Evolutionary conservation across 1,284 basidiomycete species (phyloP), one percentile per base, ranked within the genome.

Genomic region (Chondrostereum purpureum): DNA sequence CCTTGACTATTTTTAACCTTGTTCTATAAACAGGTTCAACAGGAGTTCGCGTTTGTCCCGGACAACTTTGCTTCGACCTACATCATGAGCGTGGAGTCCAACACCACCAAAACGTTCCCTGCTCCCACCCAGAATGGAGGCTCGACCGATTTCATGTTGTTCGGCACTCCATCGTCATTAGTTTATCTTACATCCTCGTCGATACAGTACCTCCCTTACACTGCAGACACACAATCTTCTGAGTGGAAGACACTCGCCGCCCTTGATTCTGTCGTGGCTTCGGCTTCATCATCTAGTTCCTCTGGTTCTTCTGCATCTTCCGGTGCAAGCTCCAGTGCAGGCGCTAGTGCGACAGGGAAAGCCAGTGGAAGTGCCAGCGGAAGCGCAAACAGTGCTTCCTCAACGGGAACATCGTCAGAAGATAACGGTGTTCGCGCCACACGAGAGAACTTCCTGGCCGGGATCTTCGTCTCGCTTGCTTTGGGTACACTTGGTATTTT

Each of bases 41-140:
- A 83, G 56, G 80, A 88, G 60, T 88, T 92, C 61, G 86, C 85
- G 2, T 94, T 83, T 65, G 75, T 94, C 47, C 91, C 91, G 27
- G 77, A 86, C 61, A 88, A 92, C 57, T 81, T 80, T 45, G 86
- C 84, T 8, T 70, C 73, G 21, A 83, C 87, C 14, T 93, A 87
- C 60, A 75, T 94, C 43, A 72, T 91, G 58, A 84, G 89, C 56
- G 85, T 88, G 27, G 27, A 31, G 8, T 31, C 27, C 27, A 31
- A 31, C n/a, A 31, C 27, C n/a, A 31, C 27, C 27, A 31, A 31
- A n/a, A n/a, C n/a, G 27, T 31, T 31, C 27, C 27, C 27, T 31
- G 27, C 27, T n/a, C 27, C 27, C n/a, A 31, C 27, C 27, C 8
- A 8, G 8, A 31, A n/a, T n/a, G 8, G 8, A 8, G n/a, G n/a